Base-by-base conservation (phyloP, 2,329 filamentous ascomycete genomes). In the Aureobasidium musti region DNA sequence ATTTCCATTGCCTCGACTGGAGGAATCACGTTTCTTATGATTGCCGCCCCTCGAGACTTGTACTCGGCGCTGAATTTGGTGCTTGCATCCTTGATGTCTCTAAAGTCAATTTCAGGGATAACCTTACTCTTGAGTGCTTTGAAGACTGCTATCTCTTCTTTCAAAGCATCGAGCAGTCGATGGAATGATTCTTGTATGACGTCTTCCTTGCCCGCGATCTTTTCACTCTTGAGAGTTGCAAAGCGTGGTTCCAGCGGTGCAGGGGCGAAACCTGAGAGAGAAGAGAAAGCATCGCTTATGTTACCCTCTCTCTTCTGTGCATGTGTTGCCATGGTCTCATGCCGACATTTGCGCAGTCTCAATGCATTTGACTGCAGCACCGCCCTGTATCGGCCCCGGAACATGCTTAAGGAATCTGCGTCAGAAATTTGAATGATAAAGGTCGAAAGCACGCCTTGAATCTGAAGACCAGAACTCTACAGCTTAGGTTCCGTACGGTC, bases 11-110 rank as follows among this genome's bases (percentile, higher is more conserved):
- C 80, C 69, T 82, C 78, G 33, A 77, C 67, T 68, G 80, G 73
- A 1, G 78, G 72, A 0, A 83, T 72, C 0, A 82, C 81, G 30
- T 79, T 77, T 39, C 80, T 74, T 23, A 83, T 76, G 5, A 83
- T 77, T 4, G 80, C 80, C 0, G 82, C 81, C 11, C 81, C 81
- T 26, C 87, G 83, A 71, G 86, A 86, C 71, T 82, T 82, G 60
- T 88, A 79, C 72, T 84, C 83, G 57, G 79, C 78, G 61, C 80
- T 81, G 74, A 90, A 90, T 1, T 81, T 78, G 23, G 82, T 78
- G 3, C 84, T 82, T 63, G 83, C 80, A 66, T 80, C 69, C 37
- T 74, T 72, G 50, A 83, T 73, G 56, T 82, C 79, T 37, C 77
- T 77, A 73, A 80, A 82, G 65, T 81, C 72, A 43, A 83, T 82